Evolutionary conservation across 495 filamentous ascomycete species (phyloP), one percentile per base, ranked within the genome.

Genomic region (Cenococcum geophilum): DNA sequence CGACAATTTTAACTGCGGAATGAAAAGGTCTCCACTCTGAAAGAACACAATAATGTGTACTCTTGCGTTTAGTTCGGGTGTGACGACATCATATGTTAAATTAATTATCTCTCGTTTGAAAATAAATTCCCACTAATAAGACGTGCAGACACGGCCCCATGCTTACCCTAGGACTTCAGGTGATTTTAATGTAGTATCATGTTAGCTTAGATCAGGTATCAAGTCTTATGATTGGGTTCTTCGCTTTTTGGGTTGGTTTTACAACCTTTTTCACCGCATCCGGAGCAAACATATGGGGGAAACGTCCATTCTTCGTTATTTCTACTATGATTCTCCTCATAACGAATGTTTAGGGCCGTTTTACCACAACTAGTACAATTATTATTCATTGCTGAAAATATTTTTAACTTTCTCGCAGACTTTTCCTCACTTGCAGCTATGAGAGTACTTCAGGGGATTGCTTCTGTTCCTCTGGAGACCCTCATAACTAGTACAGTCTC

Each of bases 401-500:
- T 1, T 14, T 32, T 25, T 32, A 18, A 37, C 40, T 55, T 6
- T 36, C 25, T 22, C 22, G 18, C 14, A 68, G 68, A 65, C 68
- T n/a, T 74, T 72, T 54, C 56, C 65, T 74, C 72, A 6, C 57
- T 74, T 16, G 72, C 69, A 2, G 67, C 65, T 8, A 72, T 72
- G 23, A 81, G 93, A 27, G 83, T 98, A 48, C 82, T 97, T 57
- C 87, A 91, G 73, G 93, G 93, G 8, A 79, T 98, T 45, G 87
- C 91, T 0, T 88, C 97, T 36, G 90, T 85, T 61, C 89, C 92
- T 0, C 89, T 95, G 14, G 93, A 98, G 72, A 92, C 90, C 64
- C 80, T 98, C 50, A 92, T 93, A 0, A 95, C 91, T 5, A 92
- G 92, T 12, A 95, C 91, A 0, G 91, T 97, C 63, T 91, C 92